Evolutionary conservation across 2,329 filamentous ascomycete genomes (phyloP).

Genomic region (Tolypocladium paradoxum): DNA sequence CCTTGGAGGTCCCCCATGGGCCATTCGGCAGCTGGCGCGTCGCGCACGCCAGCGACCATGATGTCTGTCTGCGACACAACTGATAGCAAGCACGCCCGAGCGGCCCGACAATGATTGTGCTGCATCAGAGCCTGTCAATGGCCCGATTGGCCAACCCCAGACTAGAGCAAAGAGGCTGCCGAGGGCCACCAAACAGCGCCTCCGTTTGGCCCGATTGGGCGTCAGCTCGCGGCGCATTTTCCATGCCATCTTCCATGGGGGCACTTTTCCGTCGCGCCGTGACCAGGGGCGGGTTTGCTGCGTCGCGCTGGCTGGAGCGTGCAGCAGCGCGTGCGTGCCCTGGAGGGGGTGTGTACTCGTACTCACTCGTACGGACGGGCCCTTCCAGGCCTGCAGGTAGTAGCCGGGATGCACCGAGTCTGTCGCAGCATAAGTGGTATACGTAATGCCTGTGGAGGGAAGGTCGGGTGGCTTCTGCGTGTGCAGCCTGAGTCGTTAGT

Average conservation of each 20-base stretch:
- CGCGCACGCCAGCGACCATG: not conserved
- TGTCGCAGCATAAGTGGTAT: not conserved
- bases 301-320: too few relatives aligned
- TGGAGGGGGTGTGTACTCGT: not conserved
- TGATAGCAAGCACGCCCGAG: not conserved
- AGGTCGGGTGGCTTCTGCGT: not conserved
- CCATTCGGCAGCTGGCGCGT: not conserved
- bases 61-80: not conserved
- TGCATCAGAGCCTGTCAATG: not conserved
- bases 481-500: not conserved
- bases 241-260: not conserved
- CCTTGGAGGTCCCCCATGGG: not conserved
- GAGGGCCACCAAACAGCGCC: not conserved
- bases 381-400: not conserved
- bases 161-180: constrained; percentile 6
- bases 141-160: constrained; percentile 19
- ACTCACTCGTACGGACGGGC: not conserved
- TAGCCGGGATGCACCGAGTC: not conserved
- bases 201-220: not conserved
- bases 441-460: not conserved
- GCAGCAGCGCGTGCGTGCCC: not conserved
- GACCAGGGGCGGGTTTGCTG: not conserved
- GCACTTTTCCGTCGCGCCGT: not conserved
- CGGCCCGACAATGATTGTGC: not conserved
- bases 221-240: not conserved